These are phyloP conservation scores for Gossypium aridum DNA, from an alignment of 441 rosid species.

Conservation along the genomic window DNA sequence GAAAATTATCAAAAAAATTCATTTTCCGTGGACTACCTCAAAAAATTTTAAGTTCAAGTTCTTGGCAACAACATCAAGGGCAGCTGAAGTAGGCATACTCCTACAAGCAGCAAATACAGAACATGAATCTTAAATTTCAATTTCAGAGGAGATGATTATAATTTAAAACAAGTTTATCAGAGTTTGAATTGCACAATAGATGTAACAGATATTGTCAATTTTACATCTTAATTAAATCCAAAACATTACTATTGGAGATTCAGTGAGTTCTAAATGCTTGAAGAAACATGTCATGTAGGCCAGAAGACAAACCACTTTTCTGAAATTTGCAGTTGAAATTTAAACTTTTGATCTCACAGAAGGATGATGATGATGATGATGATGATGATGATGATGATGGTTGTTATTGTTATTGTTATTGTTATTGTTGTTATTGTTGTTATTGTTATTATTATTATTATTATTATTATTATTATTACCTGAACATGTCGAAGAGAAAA, in stretches of 20 bases:
- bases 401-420: no score
- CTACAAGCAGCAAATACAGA: conserved; percentile 27
- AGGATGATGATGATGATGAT: neutral
- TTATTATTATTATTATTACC: neutral
- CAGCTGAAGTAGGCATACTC: conserved; percentile 99
- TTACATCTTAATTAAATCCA: neutral
- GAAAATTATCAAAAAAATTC: neutral
- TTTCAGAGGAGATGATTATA: neutral
- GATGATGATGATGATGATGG: no score
- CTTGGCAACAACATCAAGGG: conserved; percentile 92
- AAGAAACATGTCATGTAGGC: neutral
- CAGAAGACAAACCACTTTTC: neutral
- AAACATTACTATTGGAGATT: neutral
- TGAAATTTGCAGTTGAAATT: neutral
- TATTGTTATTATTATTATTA: no score
- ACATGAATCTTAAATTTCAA: neutral
- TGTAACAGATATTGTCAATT: neutral
- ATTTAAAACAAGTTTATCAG: neutral
- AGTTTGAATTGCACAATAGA: neutral
- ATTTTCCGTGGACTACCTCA: conserved; percentile 52
- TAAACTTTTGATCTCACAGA: neutral
- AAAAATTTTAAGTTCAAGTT: conserved; percentile 79
- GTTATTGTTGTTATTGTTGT: accelerated
- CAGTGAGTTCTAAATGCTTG: neutral
- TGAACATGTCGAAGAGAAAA: neutral